These are phyloP conservation scores for Perkinsela sp. DNA, from an alignment of 208 protist genomes.

Conservation along the genomic window DNA sequence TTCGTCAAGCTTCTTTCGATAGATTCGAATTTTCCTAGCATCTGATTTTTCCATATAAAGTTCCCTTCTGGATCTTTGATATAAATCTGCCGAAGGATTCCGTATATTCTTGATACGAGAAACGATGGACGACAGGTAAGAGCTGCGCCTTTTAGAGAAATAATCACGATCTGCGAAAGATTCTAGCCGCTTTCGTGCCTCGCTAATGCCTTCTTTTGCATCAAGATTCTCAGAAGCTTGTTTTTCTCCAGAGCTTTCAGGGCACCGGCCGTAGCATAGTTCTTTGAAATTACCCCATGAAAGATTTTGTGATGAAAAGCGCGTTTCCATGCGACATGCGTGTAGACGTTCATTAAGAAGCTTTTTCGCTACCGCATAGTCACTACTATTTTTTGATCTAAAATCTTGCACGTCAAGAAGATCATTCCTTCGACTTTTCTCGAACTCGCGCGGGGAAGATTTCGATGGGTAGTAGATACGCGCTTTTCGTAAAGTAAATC, in stretches of 20 bases:
- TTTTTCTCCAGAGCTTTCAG: neutral
- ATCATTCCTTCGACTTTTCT: too few species aligned
- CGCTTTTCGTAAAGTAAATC: neutral
- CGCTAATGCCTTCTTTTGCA: neutral
- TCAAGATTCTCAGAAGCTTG: neutral
- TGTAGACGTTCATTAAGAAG: too few species aligned
- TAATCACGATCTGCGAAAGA: neutral
- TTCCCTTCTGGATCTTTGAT: neutral
- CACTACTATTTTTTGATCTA: too few species aligned
- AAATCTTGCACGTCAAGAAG: too few species aligned
- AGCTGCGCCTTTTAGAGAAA: neutral
- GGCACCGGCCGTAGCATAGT: neutral
- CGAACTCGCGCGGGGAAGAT: too few species aligned
- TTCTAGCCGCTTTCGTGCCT: neutral
- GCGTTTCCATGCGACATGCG: too few species aligned
- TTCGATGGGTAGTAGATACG: neutral
- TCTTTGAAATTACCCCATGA: neutral
- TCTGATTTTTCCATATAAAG: slow-evolving; percentile 21
- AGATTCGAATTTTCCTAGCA: slow-evolving; percentile 14
- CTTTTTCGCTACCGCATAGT: too few species aligned
- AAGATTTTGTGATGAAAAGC: too few species aligned
- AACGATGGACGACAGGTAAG: neutral
- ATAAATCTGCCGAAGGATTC: neutral
- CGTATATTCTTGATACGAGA: neutral
- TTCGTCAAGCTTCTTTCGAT: slow-evolving; percentile 30